Evolutionary conservation across 2,329 filamentous ascomycete species (phyloP).

Genomic region (Neoarthrinium moseri): DNA sequence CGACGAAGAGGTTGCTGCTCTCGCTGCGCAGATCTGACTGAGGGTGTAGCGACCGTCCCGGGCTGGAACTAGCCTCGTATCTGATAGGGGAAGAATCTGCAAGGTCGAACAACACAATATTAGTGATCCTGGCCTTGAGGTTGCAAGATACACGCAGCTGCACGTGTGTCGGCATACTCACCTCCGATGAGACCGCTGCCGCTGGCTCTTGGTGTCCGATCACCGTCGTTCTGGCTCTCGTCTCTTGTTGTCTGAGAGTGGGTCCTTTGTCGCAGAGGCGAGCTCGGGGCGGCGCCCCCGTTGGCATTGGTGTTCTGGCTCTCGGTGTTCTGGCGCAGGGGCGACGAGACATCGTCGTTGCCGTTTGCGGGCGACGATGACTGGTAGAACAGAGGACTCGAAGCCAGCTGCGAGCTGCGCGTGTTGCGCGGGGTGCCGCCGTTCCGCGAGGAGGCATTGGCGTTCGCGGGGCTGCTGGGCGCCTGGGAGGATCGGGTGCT

Average conservation of each 20-base stretch:
- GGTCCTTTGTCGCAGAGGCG: conserved; percentile 58
- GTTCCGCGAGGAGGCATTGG: conserved; percentile 22
- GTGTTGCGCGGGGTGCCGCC: conserved; percentile 44
- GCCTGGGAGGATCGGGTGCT: conserved; percentile 53
- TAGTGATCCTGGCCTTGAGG: conserved; percentile 2
- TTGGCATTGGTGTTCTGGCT: conserved; percentile 48
- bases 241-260: conserved; percentile 49
- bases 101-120: conserved; percentile 7
- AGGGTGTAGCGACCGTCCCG: conserved; percentile 60
- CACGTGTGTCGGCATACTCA: conserved; percentile 34
- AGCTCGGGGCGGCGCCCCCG: conserved; percentile 46
- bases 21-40: conserved; percentile 77
- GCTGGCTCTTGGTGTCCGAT: conserved; percentile 70
- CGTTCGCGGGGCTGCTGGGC: conserved; percentile 44
- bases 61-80: conserved; percentile 88
- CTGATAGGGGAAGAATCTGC: conserved; percentile 88
- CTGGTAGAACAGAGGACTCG: conserved; percentile 79
- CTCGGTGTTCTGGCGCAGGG: conserved; percentile 55
- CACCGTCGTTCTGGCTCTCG: conserved; percentile 51
- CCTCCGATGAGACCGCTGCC: conserved; percentile 57
- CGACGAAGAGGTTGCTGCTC: conserved; percentile 83
- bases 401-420: conserved; percentile 55
- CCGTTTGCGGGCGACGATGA: conserved; percentile 41
- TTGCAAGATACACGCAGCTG: no score
- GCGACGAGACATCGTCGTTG: conserved; percentile 46